Evolutionary conservation across 2,329 filamentous ascomycete genomes (phyloP).

Genomic region (Orbilia brochopaga): DNA sequence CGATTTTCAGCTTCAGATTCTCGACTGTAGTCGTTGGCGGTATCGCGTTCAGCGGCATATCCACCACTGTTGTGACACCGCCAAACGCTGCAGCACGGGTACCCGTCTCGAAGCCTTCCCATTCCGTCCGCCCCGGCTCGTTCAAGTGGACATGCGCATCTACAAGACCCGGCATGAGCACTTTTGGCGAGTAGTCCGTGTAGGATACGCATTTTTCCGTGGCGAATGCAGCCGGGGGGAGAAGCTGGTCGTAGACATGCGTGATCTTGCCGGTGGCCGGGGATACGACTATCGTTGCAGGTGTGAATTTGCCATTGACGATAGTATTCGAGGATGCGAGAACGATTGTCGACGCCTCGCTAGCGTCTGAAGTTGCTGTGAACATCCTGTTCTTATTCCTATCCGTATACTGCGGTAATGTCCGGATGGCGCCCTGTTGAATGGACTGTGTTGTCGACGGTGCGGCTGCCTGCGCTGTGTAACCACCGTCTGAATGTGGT

Average conservation of each 20-base stretch:
- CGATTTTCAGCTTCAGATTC: constrained; percentile 82
- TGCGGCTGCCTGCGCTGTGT: constrained; percentile 43
- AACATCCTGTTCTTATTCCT: no score
- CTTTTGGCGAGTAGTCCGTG: constrained; percentile 79
- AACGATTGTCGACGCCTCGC: constrained; percentile 65
- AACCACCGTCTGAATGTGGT: constrained; percentile 13
- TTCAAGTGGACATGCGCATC: constrained; percentile 98
- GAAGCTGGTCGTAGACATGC: constrained; percentile 72
- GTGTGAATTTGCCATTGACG: constrained; percentile 75
- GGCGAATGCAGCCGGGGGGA: constrained; percentile 78
- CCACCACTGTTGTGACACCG: constrained; percentile 93
- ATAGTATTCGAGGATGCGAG: constrained; percentile 84
- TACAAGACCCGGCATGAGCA: constrained; percentile 88
- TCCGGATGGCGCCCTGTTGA: constrained; percentile 56
- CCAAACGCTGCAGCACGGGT: constrained; percentile 92
- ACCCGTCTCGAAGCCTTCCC: constrained; percentile 97
- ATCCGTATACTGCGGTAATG: no score
- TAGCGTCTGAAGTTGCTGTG: no score
- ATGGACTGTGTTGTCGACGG: constrained; percentile 41
- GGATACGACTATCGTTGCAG: constrained; percentile 83
- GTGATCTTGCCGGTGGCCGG: constrained; percentile 81
- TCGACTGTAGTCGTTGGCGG: constrained; percentile 89
- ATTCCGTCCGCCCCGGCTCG: constrained; percentile 94
- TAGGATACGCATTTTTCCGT: constrained; percentile 74
- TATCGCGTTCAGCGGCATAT: constrained; percentile 97